These are phyloP conservation scores for Tricholoma matsutake DNA, from an alignment of 768 basidiomycete species.

Conservation along the genomic window DNA sequence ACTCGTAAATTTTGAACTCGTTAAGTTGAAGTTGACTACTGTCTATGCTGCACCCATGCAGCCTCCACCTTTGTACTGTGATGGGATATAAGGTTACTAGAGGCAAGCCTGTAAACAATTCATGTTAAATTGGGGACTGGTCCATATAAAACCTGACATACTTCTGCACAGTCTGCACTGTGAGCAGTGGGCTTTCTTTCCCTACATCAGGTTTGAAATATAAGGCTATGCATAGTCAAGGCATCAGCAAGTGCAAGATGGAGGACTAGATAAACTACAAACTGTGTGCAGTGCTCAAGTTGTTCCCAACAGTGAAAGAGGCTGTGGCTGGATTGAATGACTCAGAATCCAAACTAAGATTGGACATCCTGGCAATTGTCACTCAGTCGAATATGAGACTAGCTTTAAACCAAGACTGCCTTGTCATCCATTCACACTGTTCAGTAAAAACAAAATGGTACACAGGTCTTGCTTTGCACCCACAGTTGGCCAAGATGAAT, in stretches of 20 bases:
- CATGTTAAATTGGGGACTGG: not conserved
- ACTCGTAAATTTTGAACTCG: too few relatives aligned
- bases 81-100: too few relatives aligned
- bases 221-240: not conserved
- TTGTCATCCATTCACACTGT: not conserved
- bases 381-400: not conserved
- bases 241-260: not conserved
- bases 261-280: not conserved
- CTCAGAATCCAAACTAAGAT: too few relatives aligned
- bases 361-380: not conserved
- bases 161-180: not conserved
- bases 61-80: too few relatives aligned
- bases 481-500: too few relatives aligned
- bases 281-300: not conserved
- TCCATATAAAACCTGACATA: not conserved
- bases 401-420: not conserved
- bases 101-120: too few relatives aligned
- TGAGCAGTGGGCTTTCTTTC: too few relatives aligned
- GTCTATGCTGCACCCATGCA: too few relatives aligned
- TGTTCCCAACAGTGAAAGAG: not conserved
- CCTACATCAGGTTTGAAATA: not conserved
- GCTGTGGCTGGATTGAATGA: not conserved
- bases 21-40: too few relatives aligned
- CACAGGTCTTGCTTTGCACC: too few relatives aligned
- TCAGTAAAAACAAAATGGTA: too few relatives aligned